A percentile compares a stretch with the other conserved stretches of the same genome.
These are phyloP conservation scores for Cyclotella atomus DNA, from an alignment of 108 stramenopile species.

Conservation along the genomic window DNA sequence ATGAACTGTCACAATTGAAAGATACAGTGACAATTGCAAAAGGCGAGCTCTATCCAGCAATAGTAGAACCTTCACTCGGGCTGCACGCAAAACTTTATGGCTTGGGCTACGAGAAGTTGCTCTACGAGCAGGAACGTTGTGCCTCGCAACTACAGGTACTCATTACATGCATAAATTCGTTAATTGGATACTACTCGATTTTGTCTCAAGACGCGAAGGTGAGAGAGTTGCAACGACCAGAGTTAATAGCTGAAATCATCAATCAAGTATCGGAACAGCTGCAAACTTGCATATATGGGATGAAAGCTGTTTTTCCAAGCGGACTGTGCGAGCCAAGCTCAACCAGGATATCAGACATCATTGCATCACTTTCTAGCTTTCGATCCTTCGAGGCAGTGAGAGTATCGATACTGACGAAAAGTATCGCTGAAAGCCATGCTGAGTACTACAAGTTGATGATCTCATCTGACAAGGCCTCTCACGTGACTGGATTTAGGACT, in stretches of 20 bases:
- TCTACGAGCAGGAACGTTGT: background rate
- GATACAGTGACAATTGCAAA: background rate
- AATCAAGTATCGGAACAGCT: constrained; percentile 3
- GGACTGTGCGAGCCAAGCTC: background rate
- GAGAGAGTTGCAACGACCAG: background rate
- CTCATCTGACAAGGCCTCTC: background rate
- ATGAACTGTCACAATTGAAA: constrained; percentile 4
- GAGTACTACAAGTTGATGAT: background rate
- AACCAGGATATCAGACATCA: background rate
- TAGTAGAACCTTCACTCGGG: background rate
- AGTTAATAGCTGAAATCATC: background rate
- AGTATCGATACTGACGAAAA: background rate
- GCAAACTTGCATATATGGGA: background rate
- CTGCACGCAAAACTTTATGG: background rate
- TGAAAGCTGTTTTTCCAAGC: background rate
- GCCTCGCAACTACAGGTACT: background rate
- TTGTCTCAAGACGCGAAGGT: background rate
- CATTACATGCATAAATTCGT: background rate
- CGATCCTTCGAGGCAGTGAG: background rate
- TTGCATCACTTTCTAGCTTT: background rate
- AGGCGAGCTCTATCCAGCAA: background rate
- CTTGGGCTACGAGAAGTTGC: background rate
- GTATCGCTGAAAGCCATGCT: background rate
- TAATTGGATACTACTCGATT: background rate
- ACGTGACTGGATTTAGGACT: background rate